Conservation (phyloP, 192 early-diverging fungal species). For the Mortierella claussenii region DNA sequence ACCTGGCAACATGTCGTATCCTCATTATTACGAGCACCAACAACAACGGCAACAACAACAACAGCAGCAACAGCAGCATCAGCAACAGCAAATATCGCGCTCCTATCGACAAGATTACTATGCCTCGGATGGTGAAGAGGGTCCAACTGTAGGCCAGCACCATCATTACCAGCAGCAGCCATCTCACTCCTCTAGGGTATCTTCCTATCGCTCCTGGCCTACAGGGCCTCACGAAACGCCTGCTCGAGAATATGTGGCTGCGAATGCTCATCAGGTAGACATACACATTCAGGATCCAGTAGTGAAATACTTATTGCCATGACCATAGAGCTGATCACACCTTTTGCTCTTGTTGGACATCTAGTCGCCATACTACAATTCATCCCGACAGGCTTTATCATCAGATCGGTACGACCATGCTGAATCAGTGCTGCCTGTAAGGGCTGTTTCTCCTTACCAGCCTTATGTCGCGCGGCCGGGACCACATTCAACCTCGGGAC, state of each 20-base stretch:
- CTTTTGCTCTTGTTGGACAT: not conserved
- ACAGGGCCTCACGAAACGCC: constrained; percentile 22
- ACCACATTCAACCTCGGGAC: constrained; percentile 5
- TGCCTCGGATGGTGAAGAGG: constrained; percentile 35
- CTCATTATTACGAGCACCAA: constrained; percentile 23
- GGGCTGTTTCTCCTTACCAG: constrained; percentile 23
- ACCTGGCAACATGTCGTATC: constrained; percentile 25
- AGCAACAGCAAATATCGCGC: not conserved
- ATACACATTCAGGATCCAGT: not conserved
- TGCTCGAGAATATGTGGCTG: too few species aligned
- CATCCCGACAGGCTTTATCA: constrained; percentile 10
- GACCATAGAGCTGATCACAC: not conserved
- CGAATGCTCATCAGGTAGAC: constrained; percentile 29
- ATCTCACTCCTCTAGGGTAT: constrained; percentile 15
- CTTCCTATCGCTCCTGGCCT: constrained; percentile 22
- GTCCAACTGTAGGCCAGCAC: constrained; percentile 10
- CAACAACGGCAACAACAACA: too few species aligned
- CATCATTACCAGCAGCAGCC: constrained; percentile 24
- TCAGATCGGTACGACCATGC: constrained; percentile 26
- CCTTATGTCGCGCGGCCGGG: constrained; percentile 9
- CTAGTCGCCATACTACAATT: constrained; percentile 18
- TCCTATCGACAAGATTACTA: constrained; percentile 34
- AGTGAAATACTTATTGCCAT: not conserved
- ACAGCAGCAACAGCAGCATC: constrained; percentile 11
- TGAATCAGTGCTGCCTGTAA: constrained; percentile 1